phyloP scores from a whole-genome alignment of 2,329 filamentous ascomycete species.

The Thelonectria blattea region DNA sequence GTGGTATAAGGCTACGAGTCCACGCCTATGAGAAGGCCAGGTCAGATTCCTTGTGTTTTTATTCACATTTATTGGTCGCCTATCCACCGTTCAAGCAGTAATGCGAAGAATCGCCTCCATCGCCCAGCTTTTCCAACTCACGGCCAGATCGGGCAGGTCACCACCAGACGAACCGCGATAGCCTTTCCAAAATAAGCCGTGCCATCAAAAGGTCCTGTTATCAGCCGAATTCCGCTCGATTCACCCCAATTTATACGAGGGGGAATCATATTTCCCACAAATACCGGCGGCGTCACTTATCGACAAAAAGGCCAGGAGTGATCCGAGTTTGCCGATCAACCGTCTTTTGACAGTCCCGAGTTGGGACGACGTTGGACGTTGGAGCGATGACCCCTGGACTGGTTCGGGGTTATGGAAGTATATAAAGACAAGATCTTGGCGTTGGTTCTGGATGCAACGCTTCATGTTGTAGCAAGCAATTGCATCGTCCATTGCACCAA shows the following conservation, averaged over 20 bases:
- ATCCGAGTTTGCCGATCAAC: constrained; percentile 3
- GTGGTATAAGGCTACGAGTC: too few species aligned
- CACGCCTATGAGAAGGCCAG: too few species aligned
- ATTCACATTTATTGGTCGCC: too few species aligned
- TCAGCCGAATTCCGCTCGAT: neutral
- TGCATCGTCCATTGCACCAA: neutral
- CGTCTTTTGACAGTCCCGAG: neutral
- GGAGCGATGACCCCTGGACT: neutral
- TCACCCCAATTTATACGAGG: neutral
- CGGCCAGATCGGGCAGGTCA: neutral
- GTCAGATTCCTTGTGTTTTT: too few species aligned
- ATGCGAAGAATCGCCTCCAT: too few species aligned
- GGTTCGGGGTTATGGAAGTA: neutral
- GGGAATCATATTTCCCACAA: neutral
- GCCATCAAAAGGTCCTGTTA: neutral
- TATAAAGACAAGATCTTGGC: neutral
- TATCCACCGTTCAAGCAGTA: too few species aligned
- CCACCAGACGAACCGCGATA: neutral
- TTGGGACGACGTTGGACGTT: too few species aligned
- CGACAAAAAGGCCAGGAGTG: neutral
- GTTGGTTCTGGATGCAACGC: neutral
- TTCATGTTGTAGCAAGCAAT: neutral
- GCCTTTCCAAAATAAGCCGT: neutral
- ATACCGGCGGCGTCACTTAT: neutral
- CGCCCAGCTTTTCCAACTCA: too few species aligned